These are phyloP conservation scores for Geotrichum restrictum DNA, from an alignment of 1,139 yeast species.

Conservation along the genomic window DNA sequence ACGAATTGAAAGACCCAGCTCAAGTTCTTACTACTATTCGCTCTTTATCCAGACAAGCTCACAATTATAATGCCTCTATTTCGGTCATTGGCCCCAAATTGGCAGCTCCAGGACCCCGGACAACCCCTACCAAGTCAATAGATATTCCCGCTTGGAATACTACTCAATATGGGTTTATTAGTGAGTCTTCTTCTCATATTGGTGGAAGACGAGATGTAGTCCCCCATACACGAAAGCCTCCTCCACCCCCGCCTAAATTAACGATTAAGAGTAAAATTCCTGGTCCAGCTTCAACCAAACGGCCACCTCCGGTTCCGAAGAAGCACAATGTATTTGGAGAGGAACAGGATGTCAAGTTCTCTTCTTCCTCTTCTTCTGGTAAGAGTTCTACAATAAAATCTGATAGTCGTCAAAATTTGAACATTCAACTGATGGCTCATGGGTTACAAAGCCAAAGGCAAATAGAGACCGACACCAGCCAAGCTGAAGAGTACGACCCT, in stretches of 20 bases:
- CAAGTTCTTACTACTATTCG: slow-evolving; percentile 71
- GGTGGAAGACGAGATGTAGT: slow-evolving; percentile 48
- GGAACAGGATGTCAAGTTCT: slow-evolving; percentile 20
- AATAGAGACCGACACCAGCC: slow-evolving; percentile 17
- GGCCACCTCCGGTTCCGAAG: slow-evolving; percentile 13
- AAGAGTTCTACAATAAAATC: slow-evolving; percentile 12
- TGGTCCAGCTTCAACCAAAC: neutral
- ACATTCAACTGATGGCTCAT: slow-evolving; percentile 28
- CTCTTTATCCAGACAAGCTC: slow-evolving; percentile 64
- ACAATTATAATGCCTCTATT: slow-evolving; percentile 44
- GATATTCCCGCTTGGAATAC: slow-evolving; percentile 51
- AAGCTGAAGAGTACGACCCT: slow-evolving; percentile 24
- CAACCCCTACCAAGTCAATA: slow-evolving; percentile 36
- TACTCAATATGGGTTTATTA: slow-evolving; percentile 55
- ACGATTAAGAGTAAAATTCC: slow-evolving; percentile 14
- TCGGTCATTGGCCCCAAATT: slow-evolving; percentile 52
- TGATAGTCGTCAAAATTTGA: slow-evolving; percentile 19
- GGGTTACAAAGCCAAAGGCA: slow-evolving; percentile 23
- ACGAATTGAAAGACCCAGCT: slow-evolving; percentile 69
- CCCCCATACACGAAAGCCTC: slow-evolving; percentile 17
- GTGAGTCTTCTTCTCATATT: slow-evolving; percentile 52
- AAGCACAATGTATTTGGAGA: slow-evolving; percentile 13
- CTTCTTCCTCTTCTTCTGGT: slow-evolving; percentile 11
- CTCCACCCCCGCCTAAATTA: slow-evolving; percentile 22
- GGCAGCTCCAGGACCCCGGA: slow-evolving; percentile 42